Evolutionary conservation across 2,329 filamentous ascomycete genomes (phyloP).

Genomic region (Lasiodiplodia sp.): DNA sequence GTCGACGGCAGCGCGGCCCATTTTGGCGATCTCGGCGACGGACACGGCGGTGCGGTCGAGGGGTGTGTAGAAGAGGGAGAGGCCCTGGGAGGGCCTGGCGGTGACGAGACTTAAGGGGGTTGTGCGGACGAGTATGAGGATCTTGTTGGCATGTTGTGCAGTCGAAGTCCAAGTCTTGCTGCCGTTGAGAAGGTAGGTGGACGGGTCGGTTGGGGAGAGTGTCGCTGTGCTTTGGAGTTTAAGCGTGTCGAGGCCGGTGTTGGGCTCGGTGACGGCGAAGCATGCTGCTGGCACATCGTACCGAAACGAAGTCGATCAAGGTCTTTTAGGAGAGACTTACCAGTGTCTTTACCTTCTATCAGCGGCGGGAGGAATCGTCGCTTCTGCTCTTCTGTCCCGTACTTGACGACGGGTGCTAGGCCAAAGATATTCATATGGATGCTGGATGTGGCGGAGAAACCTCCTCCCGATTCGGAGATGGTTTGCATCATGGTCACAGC

Average conservation of each 20-base stretch:
- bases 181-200: constrained; percentile 72
- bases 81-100: constrained; percentile 71
- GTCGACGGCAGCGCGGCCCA: constrained; percentile 83
- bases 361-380: constrained; percentile 49
- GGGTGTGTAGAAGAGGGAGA: constrained; percentile 83
- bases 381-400: constrained; percentile 53
- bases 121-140: constrained; percentile 83
- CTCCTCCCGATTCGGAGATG: constrained; percentile 68
- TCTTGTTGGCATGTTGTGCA: constrained; percentile 80
- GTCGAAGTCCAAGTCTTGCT: constrained; percentile 93
- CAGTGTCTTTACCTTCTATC: constrained; percentile 50
- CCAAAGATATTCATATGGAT: constrained; percentile 60
- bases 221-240: constrained; percentile 71
- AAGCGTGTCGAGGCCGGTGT: constrained; percentile 80
- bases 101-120: constrained; percentile 70
- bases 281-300: constrained; percentile 70
- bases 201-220: constrained; percentile 56
- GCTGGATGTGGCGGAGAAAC: constrained; percentile 51
- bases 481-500: constrained; percentile 90
- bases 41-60: constrained; percentile 70
- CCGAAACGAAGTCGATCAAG: constrained; percentile 61
- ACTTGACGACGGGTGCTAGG: constrained; percentile 55
- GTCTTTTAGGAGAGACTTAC: background rate
- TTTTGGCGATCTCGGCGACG: constrained; percentile 79
- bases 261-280: constrained; percentile 84